Evolutionary conservation across 805 yeast species (phyloP), one percentile per base, ranked within the genome.

Genomic region (Cephaloascus albidus): DNA sequence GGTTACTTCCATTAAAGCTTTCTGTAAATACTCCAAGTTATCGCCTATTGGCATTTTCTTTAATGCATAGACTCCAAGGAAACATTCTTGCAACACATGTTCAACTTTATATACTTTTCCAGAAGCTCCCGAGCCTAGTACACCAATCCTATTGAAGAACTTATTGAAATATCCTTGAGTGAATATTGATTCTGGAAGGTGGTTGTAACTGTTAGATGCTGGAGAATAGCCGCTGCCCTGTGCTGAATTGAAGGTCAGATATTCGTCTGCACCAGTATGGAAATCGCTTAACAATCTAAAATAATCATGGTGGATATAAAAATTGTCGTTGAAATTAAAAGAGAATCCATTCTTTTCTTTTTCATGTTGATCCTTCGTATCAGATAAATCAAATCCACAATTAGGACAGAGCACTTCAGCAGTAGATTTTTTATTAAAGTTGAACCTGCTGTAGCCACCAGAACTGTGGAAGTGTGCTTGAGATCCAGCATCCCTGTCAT

Each of bases 1-100:
- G 45, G 81, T 72, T 3, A 88, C 96, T 53, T 88, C 96, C 42
- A 77, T 72, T 37, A 88, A 62, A 4, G 85, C 88, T 44, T 76
- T 77, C 36, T 74, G 71, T 27, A 88, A 68, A 68, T 84, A 78
- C n/a, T 63, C 65, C 40, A 77, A 68, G 48, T 84, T 79, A 50
- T 84, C 76, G 0, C 96, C 96, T 35, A 88, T 81, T 5, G 90
- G 81, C 5, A 88, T 84, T 50, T 87, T 79, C 51, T 88, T 88
- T 41, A 88, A 65, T 0, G 96, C 96, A 67, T 84, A 88, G 0
- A 74, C 63, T 0, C 96, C 96, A 26, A 88, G 53, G 18, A 80
- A 72, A 27, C 80, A 69, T 10, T 80, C 80, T 43, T 84, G 81
- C 30, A 89, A 60, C n/a, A 72, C 69, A 55, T 88, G 96, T 41